A percentile compares a stretch with the other conserved stretches of the same genome.
phyloP scores from a whole-genome alignment of 78 protist species.

The Polysphondylium violaceum region DNA sequence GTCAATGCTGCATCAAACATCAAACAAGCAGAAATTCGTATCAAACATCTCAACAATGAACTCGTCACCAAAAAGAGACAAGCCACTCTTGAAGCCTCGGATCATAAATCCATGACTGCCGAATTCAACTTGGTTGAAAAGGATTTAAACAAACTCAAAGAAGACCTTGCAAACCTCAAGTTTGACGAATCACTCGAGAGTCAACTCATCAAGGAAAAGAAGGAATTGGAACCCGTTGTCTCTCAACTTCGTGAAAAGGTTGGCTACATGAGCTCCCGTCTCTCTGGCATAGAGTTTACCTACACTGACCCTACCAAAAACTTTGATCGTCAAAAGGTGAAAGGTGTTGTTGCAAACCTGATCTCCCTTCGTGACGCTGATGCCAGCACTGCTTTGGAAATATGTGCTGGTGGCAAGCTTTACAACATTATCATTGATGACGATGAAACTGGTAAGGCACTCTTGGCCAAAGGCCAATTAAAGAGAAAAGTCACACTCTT shows the following conservation, averaged over 20 bases:
- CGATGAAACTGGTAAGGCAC: constrained; percentile 88
- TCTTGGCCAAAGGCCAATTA: constrained; percentile 91
- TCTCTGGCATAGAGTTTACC: constrained; percentile 83
- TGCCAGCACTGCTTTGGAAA: constrained; percentile 92
- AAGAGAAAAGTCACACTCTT: constrained; percentile 94
- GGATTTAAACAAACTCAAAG: constrained; percentile 33
- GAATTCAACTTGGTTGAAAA: constrained; percentile 13
- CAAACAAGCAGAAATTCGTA: constrained; percentile 67
- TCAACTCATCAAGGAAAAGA: constrained; percentile 21
- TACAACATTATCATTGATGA: constrained; percentile 95
- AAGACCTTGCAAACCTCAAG: neutral
- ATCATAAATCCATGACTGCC: constrained; percentile 9
- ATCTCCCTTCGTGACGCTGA: constrained; percentile 72
- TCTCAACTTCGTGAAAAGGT: constrained; percentile 47
- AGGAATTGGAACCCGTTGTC: constrained; percentile 30
- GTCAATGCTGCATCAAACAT: constrained; percentile 26
- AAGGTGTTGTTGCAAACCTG: constrained; percentile 94
- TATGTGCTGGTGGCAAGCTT: constrained; percentile 94
- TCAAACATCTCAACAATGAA: constrained; percentile 59
- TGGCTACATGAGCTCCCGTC: constrained; percentile 31
- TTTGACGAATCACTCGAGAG: neutral
- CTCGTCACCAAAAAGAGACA: constrained; percentile 1
- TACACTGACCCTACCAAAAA: constrained; percentile 86
- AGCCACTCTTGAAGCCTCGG: constrained; percentile 16
- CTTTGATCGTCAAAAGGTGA: constrained; percentile 89